Base-by-base conservation (phyloP, 352 stramenopile species). In the Pythium diclinum region DNA sequence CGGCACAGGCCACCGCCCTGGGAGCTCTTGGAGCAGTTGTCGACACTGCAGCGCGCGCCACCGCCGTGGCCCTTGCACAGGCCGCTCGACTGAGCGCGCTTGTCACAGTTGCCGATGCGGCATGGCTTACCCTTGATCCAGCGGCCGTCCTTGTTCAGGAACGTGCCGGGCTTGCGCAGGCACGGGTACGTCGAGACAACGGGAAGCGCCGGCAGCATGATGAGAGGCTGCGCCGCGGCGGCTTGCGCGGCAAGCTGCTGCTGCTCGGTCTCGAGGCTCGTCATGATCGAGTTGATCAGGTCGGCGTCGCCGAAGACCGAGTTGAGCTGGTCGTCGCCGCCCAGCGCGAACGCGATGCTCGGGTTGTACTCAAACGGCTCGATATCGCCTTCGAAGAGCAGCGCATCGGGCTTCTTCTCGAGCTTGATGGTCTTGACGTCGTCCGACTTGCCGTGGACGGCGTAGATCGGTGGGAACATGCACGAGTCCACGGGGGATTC, bases 111-210 rank as follows among this genome's bases (percentile, higher is more conserved):
- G 61, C 83, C 73, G 67, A 87, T 83, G 54, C 78, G 79, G 68
- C 84, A 93, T 9, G 81, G 82, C 67, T 93, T 93, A 72, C 84
- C 84, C 73, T 92, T 92, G 74, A 92, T 92, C 84, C 84, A 93
- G 2, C 84, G 84, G n/a, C 84, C 84, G 64, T 93, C 84, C 77
- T 93, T 93, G 72, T 93, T 93, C 11, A 93, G 72, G 69, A 93
- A 93, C n/a, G 84, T 93, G 30, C 84, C 84, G 3, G 84, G 82
- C 56, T 89, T 89, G 60, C 84, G 82, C 10, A 83, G 68, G 52
- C 78, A 83, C 32, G 81, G 73, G 36, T 74, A 69, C 36, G 73
- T 73, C 25, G 75, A 64, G 14, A 73, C 56, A 38, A 70, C 71
- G 13, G 65, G 63, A 6, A 63, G 38, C 14, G 62, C 13, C 32